Evolutionary conservation across 1,139 yeast genomes (phyloP).

Genomic region (Debaryomycetaceae sp.): DNA sequence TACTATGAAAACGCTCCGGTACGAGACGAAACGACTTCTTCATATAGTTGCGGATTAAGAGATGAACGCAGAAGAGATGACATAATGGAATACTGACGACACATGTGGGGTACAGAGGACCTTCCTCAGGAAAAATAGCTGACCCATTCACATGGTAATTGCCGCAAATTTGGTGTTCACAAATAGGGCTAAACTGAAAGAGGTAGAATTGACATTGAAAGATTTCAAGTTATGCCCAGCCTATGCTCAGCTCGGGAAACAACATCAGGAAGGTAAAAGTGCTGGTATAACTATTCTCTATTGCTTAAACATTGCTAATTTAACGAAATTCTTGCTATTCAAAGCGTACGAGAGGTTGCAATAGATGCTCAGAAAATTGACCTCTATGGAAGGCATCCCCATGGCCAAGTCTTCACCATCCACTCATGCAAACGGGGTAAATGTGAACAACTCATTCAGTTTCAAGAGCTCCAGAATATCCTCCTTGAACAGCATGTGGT

Average conservation of each 20-base stretch:
- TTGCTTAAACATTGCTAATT: background rate
- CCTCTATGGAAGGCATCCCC: conserved; percentile 6
- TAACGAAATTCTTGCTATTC: background rate
- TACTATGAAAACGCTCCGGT: background rate
- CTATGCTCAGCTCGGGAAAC: background rate
- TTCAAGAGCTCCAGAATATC: conserved; percentile 14
- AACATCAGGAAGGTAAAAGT: background rate
- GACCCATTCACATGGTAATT: background rate
- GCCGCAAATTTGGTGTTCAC: conserved; percentile 9
- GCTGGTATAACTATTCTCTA: background rate
- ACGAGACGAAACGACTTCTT: background rate
- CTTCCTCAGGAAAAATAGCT: background rate
- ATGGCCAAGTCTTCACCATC: conserved; percentile 3
- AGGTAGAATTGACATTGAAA: background rate
- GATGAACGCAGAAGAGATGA: too few species aligned
- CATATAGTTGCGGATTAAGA: too few species aligned
- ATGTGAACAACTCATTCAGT: conserved; percentile 1
- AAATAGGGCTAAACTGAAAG: conserved; percentile 4
- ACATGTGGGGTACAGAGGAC: background rate
- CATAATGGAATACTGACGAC: too few species aligned
- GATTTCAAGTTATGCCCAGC: background rate
- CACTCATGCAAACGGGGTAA: background rate
- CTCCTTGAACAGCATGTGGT: conserved; percentile 12
- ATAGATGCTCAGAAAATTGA: conserved; percentile 6
- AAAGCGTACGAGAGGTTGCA: background rate